A percentile compares a stretch with the other conserved stretches of the same genome.
phyloP scores from a whole-genome alignment of 2,329 filamentous ascomycete genomes.

The Colletotrichum tropicale region DNA sequence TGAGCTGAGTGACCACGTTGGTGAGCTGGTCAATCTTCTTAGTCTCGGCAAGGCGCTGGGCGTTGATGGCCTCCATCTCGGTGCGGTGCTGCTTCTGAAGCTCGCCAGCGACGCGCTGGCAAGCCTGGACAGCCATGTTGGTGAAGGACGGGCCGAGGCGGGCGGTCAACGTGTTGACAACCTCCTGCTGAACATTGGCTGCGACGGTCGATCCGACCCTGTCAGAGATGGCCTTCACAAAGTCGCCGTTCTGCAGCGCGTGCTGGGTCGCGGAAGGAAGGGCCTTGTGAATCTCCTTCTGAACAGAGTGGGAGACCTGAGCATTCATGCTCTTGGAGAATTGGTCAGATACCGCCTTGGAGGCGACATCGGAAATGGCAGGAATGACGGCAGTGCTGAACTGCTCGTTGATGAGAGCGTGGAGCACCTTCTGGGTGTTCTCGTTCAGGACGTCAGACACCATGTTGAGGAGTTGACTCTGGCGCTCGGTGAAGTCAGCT shows the following conservation, averaged over 20 bases:
- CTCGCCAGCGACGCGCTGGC: slow-evolving; percentile 71
- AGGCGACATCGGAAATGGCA: slow-evolving; percentile 69
- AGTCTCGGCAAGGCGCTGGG: slow-evolving; percentile 54
- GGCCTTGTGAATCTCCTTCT: slow-evolving; percentile 73
- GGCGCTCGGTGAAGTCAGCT: slow-evolving; percentile 55
- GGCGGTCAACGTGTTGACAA: slow-evolving; percentile 64
- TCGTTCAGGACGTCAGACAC: slow-evolving; percentile 65
- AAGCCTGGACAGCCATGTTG: slow-evolving; percentile 66
- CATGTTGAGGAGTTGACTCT: slow-evolving; percentile 60
- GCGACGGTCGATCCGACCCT: slow-evolving; percentile 71
- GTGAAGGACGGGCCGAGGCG: slow-evolving; percentile 71
- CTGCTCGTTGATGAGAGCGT: slow-evolving; percentile 76
- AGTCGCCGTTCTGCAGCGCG: slow-evolving; percentile 74
- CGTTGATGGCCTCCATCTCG: slow-evolving; percentile 54
- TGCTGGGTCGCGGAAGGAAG: slow-evolving; percentile 72
- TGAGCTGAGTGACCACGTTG: slow-evolving; percentile 67
- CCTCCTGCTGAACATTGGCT: slow-evolving; percentile 71
- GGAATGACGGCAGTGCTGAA: slow-evolving; percentile 81
- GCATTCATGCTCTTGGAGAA: slow-evolving; percentile 71
- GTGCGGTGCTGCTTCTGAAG: slow-evolving; percentile 67
- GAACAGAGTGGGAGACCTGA: slow-evolving; percentile 68
- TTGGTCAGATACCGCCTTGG: slow-evolving; percentile 72
- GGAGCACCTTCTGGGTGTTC: slow-evolving; percentile 73
- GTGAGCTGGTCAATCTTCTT: slow-evolving; percentile 78
- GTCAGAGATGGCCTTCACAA: slow-evolving; percentile 75